Base-by-base conservation (phyloP, 2,329 filamentous ascomycete species). In the Fusarium sp. region DNA sequence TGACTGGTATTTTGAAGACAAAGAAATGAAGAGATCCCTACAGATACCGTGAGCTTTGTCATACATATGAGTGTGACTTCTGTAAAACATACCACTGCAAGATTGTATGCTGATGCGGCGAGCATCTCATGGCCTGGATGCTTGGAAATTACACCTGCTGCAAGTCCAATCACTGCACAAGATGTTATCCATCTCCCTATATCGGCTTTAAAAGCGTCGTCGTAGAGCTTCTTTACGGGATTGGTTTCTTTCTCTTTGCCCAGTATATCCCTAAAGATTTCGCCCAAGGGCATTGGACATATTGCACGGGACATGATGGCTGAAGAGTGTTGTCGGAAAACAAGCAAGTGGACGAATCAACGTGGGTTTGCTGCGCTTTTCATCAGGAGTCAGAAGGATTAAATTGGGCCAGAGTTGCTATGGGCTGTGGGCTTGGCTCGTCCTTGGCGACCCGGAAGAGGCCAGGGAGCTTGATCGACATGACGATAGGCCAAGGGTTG, bases 61-160 rank as follows among this genome's bases (percentile, higher is more conserved):
- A 13, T 19, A 19, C 19, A 19, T 19, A 19, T 19, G 19, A 19
- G 19, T 19, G 19, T 19, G 19, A 19, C 19, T 19, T 19, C 19
- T 19, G 19, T 19, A 19, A 19, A 19, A 34, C 66, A 7, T 55
- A 69, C 66, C 2, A 69, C 49, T 51, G 40, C 61, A 6, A 69
- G 55, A 22, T 69, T 69, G 14, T 54, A 69, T 7, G 53, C 49
- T 13, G 65, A 49, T 10, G 66, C 65, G 24, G 49, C 61, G 9
- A 69, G 45, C 8, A 69, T 17, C 14, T 45, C 45, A n/a, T 54
- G 40, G 5, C 21, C 44, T 3, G 64, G 64, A 3, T 57, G 28
- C 34, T 69, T 68, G 21, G 67, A 71, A n/a, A 71, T 62, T 45
- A 71, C 51, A 15, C 64, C 67, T 0, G 68, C 68, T 14, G 68